Evolutionary conservation across 495 filamentous ascomycete species (phyloP), one percentile per base, ranked within the genome.

Genomic region (Penicillium bovifimosum): DNA sequence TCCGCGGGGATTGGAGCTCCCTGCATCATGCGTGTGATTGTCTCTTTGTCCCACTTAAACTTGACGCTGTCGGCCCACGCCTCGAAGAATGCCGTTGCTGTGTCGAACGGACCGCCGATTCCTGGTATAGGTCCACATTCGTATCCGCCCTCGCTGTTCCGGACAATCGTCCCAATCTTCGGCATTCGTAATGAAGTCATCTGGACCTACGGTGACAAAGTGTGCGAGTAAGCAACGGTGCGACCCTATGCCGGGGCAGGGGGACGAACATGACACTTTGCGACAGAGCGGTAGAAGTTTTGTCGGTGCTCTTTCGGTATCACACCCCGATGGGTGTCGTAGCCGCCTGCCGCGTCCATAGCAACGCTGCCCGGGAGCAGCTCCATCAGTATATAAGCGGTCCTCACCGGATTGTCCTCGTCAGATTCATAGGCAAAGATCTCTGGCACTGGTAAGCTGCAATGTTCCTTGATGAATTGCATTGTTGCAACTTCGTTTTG

Each of bases 41-140:
- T 41, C 13, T 50, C 47, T 50, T 24, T 42, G 18, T 41, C 38
- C 36, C 6, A 34, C 14, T 41, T 50, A 8, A 58, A 51, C 11
- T 42, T 50, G 9, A 41, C 50, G 18, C 35, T 20, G 5, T 47
- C 45, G 11, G 52, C 56, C 56, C 52, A 59, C 16, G 47, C 52
- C 16, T 47, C 24, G 41, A 47, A 59, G 20, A 59, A 55, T 29
- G 31, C 47, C 6, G 56, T 44, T 27, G 56, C 56, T 38, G 56
- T 47, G 1, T 40, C 31, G 34, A 59, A 59, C 7, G 50, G 55
- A 16, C 50, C 55, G 0, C 55, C 46, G 0, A 58, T 8, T 3
- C 26, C 24, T 41, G 50, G 55, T 24, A 58, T 20, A 5, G 50
- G 55, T 8, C 55, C 50, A 16, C 29, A 20, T 10, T 50, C 50